A percentile compares a stretch with the other conserved stretches of the same genome.
phyloP scores from a whole-genome alignment of 164 flowering plant genomes.

The Nymphaea colorata region DNA sequence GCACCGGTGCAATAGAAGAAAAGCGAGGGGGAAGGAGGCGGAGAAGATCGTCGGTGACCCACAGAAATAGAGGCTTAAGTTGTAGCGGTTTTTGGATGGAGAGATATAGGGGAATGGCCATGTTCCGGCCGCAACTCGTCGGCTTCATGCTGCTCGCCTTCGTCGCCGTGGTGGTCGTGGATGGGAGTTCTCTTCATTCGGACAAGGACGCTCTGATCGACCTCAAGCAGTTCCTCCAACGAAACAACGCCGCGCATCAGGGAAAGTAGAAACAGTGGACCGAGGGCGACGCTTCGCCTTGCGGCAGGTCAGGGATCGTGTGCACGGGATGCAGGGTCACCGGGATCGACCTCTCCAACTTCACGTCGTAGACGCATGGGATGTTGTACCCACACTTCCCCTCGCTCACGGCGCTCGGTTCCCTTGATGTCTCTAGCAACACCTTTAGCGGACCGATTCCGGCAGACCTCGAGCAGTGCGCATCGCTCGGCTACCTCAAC shows the following conservation, averaged over 20 bases:
- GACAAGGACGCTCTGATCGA: conserved; percentile 39
- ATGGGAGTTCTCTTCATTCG: too few species aligned
- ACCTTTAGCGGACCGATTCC: conserved; percentile 39
- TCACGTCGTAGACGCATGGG: conserved; percentile 6
- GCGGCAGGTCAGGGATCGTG: conserved; percentile 47
- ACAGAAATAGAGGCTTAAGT: too few species aligned
- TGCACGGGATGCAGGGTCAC: conserved; percentile 42
- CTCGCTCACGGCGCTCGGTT: conserved; percentile 32
- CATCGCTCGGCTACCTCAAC: conserved; percentile 39
- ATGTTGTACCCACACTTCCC: conserved; percentile 27
- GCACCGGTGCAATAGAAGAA: too few species aligned
- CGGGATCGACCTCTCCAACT: conserved; percentile 30
- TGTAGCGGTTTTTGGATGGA: too few species aligned
- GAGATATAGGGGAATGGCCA: too few species aligned
- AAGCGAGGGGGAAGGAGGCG: too few species aligned
- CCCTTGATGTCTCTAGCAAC: conserved; percentile 64
- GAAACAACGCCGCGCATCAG: conserved; percentile 26
- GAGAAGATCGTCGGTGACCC: too few species aligned
- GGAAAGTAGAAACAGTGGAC: conserved; percentile 44
- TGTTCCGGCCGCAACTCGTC: too few species aligned
- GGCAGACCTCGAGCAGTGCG: conserved; percentile 36
- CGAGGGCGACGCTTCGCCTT: conserved; percentile 15
- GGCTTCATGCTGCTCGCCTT: too few species aligned
- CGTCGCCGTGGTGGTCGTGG: too few species aligned
- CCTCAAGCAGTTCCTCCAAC: conserved; percentile 31